Base-by-base conservation (phyloP, 169 alveolate species). In the Eimeria brunetti region DNA sequence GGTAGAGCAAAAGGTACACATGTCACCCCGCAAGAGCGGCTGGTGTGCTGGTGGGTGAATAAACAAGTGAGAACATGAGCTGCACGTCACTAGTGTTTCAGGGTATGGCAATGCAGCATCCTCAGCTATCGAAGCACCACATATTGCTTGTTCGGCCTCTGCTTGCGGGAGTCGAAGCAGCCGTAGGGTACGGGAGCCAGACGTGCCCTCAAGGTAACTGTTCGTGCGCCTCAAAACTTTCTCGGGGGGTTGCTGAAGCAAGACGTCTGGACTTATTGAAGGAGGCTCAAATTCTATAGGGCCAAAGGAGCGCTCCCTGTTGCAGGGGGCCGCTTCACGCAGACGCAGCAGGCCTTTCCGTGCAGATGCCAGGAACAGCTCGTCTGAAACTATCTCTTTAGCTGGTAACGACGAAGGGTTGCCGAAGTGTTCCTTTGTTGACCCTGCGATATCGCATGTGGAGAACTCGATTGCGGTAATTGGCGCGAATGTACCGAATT, bases 401-500 rank as follows among this genome's bases (percentile, higher is more conserved):
- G 78, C 60, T 0, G 75, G 44, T 53, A 12, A 46, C 27, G 76
- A 60, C 56, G 46, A 16, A n/a, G 9, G 51, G 6, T 36, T 16
- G 41, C 53, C 89, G 7, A 51, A 36, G n/a, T 24, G 76, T 36
- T 36, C 60, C 51, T 60, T n/a, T 62, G 33, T 27, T 14, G 41
- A 8, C 76, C 41, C 78, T 38, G 91, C 0, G 53, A 12, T 33
- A 24, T 60, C 60, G n/a, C 49, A 24, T 58, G 18, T 64, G 78
- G 62, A 36, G 78, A 36, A 84, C 60, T 84, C 91, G n/a, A 84
- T 22, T 84, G 91, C 91, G n/a, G 49, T 38, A 30, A 84, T 24
- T 33, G 91, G 91, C 1, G 91, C 76, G 30, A 84, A 84, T 36
- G 91, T 58, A n/a, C 91, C 91, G 64, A 84, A 84, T 38, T 84